These are phyloP conservation scores for Comarum palustre DNA, from an alignment of 306 rosid species.

Conservation along the genomic window DNA sequence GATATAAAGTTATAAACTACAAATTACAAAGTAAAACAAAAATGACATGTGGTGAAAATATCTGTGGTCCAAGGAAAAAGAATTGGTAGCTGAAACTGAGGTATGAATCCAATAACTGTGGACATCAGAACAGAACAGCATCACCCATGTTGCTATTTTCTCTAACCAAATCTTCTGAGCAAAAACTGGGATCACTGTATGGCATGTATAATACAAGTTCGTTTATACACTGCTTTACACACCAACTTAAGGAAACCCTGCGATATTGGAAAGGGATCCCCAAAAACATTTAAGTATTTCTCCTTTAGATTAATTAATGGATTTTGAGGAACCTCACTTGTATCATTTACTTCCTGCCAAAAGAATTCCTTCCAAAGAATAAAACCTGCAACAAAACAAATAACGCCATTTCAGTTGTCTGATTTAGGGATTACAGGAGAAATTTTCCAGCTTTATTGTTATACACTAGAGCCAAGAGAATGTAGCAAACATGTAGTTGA, in stretches of 20 bases:
- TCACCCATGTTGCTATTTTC: slow-evolving; percentile 20
- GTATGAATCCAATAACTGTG: neutral
- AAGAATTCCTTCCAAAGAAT: slow-evolving; percentile 29
- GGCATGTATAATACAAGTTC: slow-evolving; percentile 33
- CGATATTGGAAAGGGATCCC: slow-evolving; percentile 29
- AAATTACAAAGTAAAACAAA: neutral
- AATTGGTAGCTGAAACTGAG: slow-evolving; percentile 3
- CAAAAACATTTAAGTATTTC: slow-evolving; percentile 28
- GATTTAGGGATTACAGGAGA: neutral
- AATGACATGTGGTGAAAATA: neutral
- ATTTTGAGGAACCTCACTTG: slow-evolving; percentile 31
- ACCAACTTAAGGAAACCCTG: slow-evolving; percentile 35
- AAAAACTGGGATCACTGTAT: slow-evolving; percentile 32
- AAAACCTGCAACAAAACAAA: slow-evolving; percentile 40
- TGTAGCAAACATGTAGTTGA: neutral
- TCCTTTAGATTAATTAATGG: slow-evolving; percentile 31
- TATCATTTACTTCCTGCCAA: slow-evolving; percentile 37
- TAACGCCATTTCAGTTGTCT: neutral
- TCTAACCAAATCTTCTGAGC: slow-evolving; percentile 51
- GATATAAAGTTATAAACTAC: neutral
- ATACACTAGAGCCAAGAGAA: neutral
- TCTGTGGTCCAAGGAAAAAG: slow-evolving; percentile 1
- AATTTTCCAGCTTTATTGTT: neutral
- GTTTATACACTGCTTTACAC: slow-evolving; percentile 33
- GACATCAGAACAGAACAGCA: slow-evolving; percentile 1